Evolutionary conservation across 2,329 filamentous ascomycete species (phyloP).

Genomic region (Ophiostoma quercus): DNA sequence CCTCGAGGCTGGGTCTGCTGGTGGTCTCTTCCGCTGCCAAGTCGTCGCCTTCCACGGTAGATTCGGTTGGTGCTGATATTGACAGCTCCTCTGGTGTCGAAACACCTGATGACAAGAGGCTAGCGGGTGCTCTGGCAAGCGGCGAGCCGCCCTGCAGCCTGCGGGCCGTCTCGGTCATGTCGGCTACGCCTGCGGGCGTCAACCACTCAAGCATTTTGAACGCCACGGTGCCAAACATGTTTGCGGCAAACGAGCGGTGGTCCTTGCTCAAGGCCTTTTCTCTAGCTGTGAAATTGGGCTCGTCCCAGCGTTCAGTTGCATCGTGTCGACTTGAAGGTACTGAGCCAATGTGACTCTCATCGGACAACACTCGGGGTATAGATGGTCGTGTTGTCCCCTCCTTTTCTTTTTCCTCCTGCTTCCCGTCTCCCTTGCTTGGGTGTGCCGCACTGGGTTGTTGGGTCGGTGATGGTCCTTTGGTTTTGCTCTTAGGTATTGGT

Average conservation of each 20-base stretch:
- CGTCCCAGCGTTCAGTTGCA: neutral
- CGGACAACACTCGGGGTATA: neutral
- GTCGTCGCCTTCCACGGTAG: conserved; percentile 2
- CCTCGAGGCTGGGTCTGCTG: neutral
- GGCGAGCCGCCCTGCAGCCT: conserved; percentile 26
- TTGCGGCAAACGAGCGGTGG: conserved; percentile 56
- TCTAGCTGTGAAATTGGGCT: conserved; percentile 37
- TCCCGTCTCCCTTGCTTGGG: neutral
- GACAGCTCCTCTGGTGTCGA: neutral
- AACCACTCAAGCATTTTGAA: conserved; percentile 68
- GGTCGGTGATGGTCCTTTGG: neutral
- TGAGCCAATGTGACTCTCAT: neutral
- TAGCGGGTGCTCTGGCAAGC: neutral
- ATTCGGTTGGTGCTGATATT: conserved; percentile 1
- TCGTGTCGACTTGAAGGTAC: neutral
- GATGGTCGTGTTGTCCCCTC: neutral
- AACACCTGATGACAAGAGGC: neutral
- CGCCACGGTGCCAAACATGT: conserved; percentile 59
- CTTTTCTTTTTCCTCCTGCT: neutral
- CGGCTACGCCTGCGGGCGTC: conserved; percentile 52
- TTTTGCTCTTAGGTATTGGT: neutral
- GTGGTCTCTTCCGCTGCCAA: neutral
- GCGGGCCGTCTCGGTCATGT: conserved; percentile 42
- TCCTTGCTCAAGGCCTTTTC: conserved; percentile 50
- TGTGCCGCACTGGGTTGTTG: neutral